Base-by-base conservation (phyloP, 225 moss, liverwort and hornwort genomes). In the Physcomitrellopsis africana region DNA sequence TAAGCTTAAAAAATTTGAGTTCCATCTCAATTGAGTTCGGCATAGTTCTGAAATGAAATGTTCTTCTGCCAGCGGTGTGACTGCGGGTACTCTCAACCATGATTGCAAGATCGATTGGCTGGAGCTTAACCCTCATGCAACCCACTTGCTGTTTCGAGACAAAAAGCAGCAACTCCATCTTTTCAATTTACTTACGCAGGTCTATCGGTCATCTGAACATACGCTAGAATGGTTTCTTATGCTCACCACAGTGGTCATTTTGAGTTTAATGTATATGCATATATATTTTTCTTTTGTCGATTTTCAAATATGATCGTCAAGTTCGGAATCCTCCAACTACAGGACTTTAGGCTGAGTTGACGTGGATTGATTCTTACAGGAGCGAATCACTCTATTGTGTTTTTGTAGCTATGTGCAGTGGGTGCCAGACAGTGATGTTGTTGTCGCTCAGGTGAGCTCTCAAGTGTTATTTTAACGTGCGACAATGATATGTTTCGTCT, bases 381-480 rank as follows among this genome's bases (percentile, higher is more conserved):
- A 97, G 71, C 73, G 93, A 52, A 91, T 81, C 18, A 82, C 91
- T 49, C 85, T 97, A 57, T 73, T 97, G 69, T 89, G 88, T 71
- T 92, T 92, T 68, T 97, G 96, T 74, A 91, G 88, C 82, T 97
- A 97, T 64, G 96, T 97, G 65, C 96, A 97, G 68, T 97, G 96
- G 96, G 96, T 94, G 57, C 96, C 96, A 42, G 82, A 87, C 42
- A 92, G 96, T 68, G 94, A 97, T 82, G 94, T 97, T 48, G 86
- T 93, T 11, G 93, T 97, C 37, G 96, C 96, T 32, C 96, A 97
- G 94, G 96, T 96, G 32, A 37, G 32, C 32, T 37, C 32, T 37
- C 32, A 37, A 37, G 7, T 37, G 32, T 7, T 4, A 49, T 49
- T 49, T 49, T 15, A 49, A 49, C 5, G 49, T 49, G 10, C 32